Percentiles rank a stretch among this genome's conserved stretches.
Evolutionary conservation across 345 rosid genomes (phyloP).

Genomic region (Orychophragmus violaceus): DNA sequence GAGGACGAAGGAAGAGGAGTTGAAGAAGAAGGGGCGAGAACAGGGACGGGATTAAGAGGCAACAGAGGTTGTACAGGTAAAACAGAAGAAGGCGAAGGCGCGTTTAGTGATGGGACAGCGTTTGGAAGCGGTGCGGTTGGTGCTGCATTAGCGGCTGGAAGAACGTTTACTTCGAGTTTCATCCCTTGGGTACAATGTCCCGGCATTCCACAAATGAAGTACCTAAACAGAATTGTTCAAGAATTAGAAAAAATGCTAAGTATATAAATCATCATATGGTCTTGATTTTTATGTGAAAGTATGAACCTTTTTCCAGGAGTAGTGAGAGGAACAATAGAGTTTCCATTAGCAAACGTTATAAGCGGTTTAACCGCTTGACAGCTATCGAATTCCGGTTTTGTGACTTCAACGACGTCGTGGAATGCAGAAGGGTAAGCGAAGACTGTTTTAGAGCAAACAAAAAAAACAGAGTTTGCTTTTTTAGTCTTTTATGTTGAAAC

Average conservation of each 20-base stretch:
- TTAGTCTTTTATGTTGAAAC: constrained; percentile 2
- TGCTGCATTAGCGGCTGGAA: constrained; percentile 30
- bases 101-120: constrained; percentile 23
- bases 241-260: neutral
- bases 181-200: constrained; percentile 77
- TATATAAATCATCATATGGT: neutral
- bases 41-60: constrained; percentile 27
- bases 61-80: constrained; percentile 26
- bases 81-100: constrained; percentile 30
- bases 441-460: constrained; percentile 34
- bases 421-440: constrained; percentile 38
- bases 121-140: constrained; percentile 26
- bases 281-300: neutral
- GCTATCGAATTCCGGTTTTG: constrained; percentile 48
- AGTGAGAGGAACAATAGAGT: constrained; percentile 46
- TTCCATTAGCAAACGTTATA: constrained; percentile 40
- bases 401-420: constrained; percentile 60
- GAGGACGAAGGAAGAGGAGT: constrained; percentile 32
- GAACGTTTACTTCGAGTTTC: constrained; percentile 54
- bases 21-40: constrained; percentile 26
- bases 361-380: constrained; percentile 46
- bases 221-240: constrained; percentile 28
- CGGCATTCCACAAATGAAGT: constrained; percentile 60
- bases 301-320: constrained; percentile 51
- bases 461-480: neutral